Conservation (phyloP, 768 basidiomycete species). For the Termitomyces sp. region DNA sequence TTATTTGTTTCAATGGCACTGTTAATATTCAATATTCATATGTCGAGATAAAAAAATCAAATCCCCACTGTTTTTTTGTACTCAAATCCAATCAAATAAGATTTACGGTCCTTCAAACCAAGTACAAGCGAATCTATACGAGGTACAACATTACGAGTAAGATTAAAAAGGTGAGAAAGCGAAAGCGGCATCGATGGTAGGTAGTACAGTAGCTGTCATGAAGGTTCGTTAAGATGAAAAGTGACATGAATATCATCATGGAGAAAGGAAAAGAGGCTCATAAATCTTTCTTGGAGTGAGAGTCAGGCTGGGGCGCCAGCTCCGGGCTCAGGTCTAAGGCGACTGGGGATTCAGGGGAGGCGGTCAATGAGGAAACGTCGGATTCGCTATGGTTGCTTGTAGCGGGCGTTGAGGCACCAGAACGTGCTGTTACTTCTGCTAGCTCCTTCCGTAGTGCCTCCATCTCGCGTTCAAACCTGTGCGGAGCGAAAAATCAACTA, state of each 20-base stretch:
- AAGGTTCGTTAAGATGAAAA: background rate
- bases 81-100: background rate
- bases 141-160: slow-evolving; percentile 11
- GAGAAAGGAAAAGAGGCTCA: background rate
- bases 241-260: background rate
- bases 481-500: slow-evolving; percentile 10
- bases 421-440: slow-evolving; percentile 62
- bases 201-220: slow-evolving; percentile 4
- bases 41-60: too few species aligned
- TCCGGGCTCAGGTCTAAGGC: slow-evolving; percentile 12
- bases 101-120: background rate
- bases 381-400: slow-evolving; percentile 12
- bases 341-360: slow-evolving; percentile 8
- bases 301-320: slow-evolving; percentile 4
- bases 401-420: slow-evolving; percentile 49
- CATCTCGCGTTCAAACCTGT: slow-evolving; percentile 88
- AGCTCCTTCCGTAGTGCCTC: slow-evolving; percentile 89
- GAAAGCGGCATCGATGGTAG: background rate
- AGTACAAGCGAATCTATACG: background rate
- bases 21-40: too few species aligned
- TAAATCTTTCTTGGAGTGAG: slow-evolving; percentile 8
- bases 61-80: too few species aligned
- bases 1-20: too few species aligned
- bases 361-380: slow-evolving; percentile 11
- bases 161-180: background rate